Evolutionary conservation across 1,139 yeast genomes (phyloP), one percentile per base, ranked within the genome.

Genomic region (Ashbya aceris): DNA sequence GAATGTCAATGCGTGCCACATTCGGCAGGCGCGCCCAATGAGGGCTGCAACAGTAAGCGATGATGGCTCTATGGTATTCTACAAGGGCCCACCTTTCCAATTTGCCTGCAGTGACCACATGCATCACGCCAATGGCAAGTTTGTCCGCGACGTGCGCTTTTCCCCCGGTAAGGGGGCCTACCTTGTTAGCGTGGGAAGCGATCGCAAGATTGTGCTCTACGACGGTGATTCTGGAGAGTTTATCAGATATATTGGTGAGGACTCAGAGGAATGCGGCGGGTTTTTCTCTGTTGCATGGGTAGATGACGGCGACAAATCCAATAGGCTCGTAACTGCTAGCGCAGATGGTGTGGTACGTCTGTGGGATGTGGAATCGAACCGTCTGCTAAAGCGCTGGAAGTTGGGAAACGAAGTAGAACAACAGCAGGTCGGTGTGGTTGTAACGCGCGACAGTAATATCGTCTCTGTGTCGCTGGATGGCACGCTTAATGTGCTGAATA

Each of bases 41-140:
- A 70, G 96, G 46, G 96, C 96, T 1, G 95, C 86, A 11, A 87
- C 98, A 2, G 96, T 83, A 4, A 77, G 94, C 41, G 95, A 87
- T 55, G 97, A 91, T 59, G 77, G 79, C 44, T 80, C 85, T 0
- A 64, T 89, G 54, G 95, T 89, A 2, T 87, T 89, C 59, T 80
- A 75, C 60, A 79, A 79, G 42, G 97, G 98, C 0, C 96, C 96
- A 1, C 98, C 98, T 0, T 91, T 87, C 70, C 84, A 84, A 57
- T 91, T 91, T 55, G 72, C 76, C 43, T 72, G 76, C 40, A 78
- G 91, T 55, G 74, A 79, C 41, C 72, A 93, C 52, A 83, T 79
- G 7, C 71, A 79, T 55, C 96, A 87, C 58, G 58, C 55, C 17
- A 58, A 55, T 35, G 69, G 79, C 17, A 86, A 84, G 56, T 81